Percentiles rank a stretch among this genome's conserved stretches.
phyloP scores from a whole-genome alignment of 2,329 filamentous ascomycete genomes.

The Calonectria fujianensis region DNA sequence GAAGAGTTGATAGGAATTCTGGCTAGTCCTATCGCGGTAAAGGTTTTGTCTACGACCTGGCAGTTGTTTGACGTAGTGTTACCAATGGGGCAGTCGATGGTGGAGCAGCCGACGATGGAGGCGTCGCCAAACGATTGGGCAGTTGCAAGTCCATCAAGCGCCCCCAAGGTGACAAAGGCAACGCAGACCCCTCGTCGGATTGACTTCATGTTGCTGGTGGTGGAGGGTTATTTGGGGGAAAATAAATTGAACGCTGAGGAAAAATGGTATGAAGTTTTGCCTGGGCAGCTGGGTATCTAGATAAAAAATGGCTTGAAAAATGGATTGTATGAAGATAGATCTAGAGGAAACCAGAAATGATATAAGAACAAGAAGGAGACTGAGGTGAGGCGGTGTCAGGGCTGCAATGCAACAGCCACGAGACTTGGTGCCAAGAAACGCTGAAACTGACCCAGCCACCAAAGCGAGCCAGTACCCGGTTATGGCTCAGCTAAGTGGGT shows the following conservation, averaged over 20 bases:
- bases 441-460: not conserved
- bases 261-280: not conserved
- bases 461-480: not conserved
- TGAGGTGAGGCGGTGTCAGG: not conserved
- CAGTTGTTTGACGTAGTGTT: conserved; percentile 28
- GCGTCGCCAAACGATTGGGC: not conserved
- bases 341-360: not conserved
- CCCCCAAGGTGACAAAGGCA: not conserved
- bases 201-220: not conserved
- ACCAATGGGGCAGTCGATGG: conserved; percentile 29
- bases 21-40: conserved; percentile 31
- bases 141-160: not conserved
- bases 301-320: not conserved
- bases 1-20: conserved; percentile 22
- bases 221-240: not conserved
- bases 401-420: not conserved
- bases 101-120: conserved; percentile 37
- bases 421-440: not conserved
- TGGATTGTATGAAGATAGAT: not conserved
- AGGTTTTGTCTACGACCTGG: conserved; percentile 29
- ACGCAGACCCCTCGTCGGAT: not conserved
- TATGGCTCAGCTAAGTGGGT: not conserved
- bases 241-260: not conserved
- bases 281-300: not conserved
- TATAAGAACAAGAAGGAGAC: not conserved